phyloP scores from a whole-genome alignment of 805 yeast genomes.

The Yarrowia hollandica region DNA sequence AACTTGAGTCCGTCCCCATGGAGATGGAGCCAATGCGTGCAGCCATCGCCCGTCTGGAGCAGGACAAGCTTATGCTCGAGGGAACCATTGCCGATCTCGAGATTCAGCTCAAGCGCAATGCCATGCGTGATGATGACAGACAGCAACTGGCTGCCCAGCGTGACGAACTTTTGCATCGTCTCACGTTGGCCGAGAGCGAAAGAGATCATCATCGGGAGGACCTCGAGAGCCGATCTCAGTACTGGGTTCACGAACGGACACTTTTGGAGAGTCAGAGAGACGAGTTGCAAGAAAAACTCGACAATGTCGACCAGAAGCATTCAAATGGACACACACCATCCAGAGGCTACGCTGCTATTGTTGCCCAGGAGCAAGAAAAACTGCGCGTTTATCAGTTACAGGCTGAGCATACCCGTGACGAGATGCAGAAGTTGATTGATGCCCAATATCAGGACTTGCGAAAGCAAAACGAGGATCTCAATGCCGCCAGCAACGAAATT shows the following conservation, averaged over 20 bases:
- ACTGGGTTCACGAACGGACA: slow-evolving; percentile 19
- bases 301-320: slow-evolving; percentile 6
- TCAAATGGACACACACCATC: slow-evolving; percentile 2
- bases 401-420: neutral
- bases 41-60: slow-evolving; percentile 19
- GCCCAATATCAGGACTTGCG: slow-evolving; percentile 15
- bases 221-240: slow-evolving; percentile 12
- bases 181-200: slow-evolving; percentile 3
- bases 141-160: slow-evolving; percentile 18
- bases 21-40: slow-evolving; percentile 19
- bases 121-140: neutral
- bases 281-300: slow-evolving; percentile 1
- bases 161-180: slow-evolving; percentile 13
- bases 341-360: slow-evolving; percentile 3
- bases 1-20: slow-evolving; percentile 8
- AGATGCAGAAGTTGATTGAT: slow-evolving; percentile 26
- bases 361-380: slow-evolving; percentile 24
- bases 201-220: slow-evolving; percentile 9
- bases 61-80: slow-evolving; percentile 8
- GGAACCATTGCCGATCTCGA: slow-evolving; percentile 7
- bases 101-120: neutral
- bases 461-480: neutral
- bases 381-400: slow-evolving; percentile 13
- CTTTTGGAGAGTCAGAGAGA: slow-evolving; percentile 13
- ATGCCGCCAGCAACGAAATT: slow-evolving; percentile 7